These are phyloP conservation scores for Calonectria fujianensis DNA, from an alignment of 2,329 filamentous ascomycete species.

Conservation along the genomic window DNA sequence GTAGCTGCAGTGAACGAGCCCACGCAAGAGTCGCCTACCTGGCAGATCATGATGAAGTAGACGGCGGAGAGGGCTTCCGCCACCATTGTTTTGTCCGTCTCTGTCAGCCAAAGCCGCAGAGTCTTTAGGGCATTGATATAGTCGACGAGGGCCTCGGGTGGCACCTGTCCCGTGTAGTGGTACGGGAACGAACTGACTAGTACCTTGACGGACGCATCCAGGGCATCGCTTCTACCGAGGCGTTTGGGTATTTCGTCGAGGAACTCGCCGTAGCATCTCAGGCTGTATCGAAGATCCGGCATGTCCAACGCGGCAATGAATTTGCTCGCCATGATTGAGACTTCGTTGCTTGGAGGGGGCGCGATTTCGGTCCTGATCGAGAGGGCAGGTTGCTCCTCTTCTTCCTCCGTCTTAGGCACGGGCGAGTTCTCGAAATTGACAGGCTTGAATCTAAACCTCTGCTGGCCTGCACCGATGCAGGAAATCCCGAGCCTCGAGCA, in stretches of 20 bases:
- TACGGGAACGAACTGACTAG: conserved; percentile 3
- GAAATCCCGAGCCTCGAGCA: conserved; percentile 5
- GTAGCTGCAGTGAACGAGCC: background rate
- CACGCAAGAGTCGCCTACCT: background rate
- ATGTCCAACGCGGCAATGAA: conserved; percentile 3
- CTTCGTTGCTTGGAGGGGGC: conserved; percentile 9
- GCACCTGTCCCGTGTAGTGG: conserved; percentile 20
- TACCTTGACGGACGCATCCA: conserved; percentile 10
- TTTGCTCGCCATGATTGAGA: background rate
- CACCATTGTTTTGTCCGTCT: background rate
- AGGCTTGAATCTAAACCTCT: conserved; percentile 12
- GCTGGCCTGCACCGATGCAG: conserved; percentile 5
- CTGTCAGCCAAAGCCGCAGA: background rate
- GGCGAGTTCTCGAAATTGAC: conserved; percentile 1
- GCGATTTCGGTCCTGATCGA: background rate
- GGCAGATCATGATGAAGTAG: conserved; percentile 18
- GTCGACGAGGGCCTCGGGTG: background rate
- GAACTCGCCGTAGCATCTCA: conserved; percentile 20
- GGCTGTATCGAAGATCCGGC: conserved; percentile 15
- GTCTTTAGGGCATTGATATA: conserved; percentile 1
- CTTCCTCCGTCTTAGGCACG: background rate
- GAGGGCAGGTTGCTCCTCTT: background rate
- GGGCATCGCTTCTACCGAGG: background rate
- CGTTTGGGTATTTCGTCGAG: conserved; percentile 7
- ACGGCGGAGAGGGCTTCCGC: conserved; percentile 1